These are phyloP conservation scores for Neckera pumila DNA, from an alignment of 225 moss, liverwort and hornwort species.

Conservation along the genomic window DNA sequence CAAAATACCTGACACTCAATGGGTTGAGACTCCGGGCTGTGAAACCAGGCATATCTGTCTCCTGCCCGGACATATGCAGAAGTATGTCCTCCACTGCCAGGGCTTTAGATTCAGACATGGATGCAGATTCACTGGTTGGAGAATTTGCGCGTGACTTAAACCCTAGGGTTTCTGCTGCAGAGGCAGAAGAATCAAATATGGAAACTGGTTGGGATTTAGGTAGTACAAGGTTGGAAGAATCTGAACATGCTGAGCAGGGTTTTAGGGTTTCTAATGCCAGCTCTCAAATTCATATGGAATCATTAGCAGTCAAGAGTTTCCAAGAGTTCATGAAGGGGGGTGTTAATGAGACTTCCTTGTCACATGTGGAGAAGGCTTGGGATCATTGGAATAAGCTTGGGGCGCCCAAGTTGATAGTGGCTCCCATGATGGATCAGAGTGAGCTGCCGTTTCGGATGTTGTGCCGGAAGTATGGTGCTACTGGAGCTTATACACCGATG, in stretches of 20 bases:
- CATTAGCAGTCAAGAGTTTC: neutral
- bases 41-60: neutral
- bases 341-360: neutral
- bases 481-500: slow-evolving; percentile 86
- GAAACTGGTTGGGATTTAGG: neutral
- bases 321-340: neutral
- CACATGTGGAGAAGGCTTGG: slow-evolving; percentile 62
- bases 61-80: neutral
- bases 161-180: neutral
- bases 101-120: neutral
- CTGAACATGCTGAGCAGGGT: neutral
- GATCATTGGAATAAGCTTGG: slow-evolving; percentile 85
- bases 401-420: slow-evolving; percentile 69
- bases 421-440: slow-evolving; percentile 98
- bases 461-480: slow-evolving; percentile 88
- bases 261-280: neutral
- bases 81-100: neutral
- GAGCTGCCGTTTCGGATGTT: slow-evolving; percentile 97
- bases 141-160: neutral
- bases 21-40: neutral
- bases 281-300: neutral
- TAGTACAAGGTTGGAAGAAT: neutral
- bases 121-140: neutral
- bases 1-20: neutral
- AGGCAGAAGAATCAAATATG: neutral